A percentile compares a stretch with the other conserved stretches of the same genome.
Conservation (phyloP, 202 grass and related monocot species). For the Dendrocalamus latiflorus region DNA sequence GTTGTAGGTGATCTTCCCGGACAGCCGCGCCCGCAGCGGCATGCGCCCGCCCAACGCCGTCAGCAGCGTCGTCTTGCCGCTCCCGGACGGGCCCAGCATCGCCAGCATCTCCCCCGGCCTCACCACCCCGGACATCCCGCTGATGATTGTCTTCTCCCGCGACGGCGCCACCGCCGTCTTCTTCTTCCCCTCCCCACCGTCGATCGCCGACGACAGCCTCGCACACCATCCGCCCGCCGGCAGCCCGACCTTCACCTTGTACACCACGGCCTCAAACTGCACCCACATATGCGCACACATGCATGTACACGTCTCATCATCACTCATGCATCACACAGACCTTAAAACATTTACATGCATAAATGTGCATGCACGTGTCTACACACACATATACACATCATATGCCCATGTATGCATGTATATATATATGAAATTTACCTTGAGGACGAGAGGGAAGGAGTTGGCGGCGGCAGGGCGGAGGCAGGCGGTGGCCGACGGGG, state of each 20-base stretch:
- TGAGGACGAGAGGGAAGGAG: conserved; percentile 64
- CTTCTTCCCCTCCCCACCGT: neutral
- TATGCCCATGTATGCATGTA: neutral
- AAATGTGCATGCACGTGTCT: neutral
- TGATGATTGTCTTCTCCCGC: conserved; percentile 79
- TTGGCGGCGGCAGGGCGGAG: conserved; percentile 37
- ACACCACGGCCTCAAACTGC: conserved; percentile 89
- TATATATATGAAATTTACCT: conserved; percentile 44
- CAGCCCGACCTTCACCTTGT: conserved; percentile 62
- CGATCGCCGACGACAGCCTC: neutral
- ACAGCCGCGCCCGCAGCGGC: conserved; percentile 24
- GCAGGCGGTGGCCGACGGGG: conserved; percentile 1
- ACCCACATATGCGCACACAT: neutral
- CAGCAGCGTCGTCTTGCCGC: conserved; percentile 96
- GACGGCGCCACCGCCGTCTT: neutral
- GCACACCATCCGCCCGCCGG: conserved; percentile 30
- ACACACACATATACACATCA: neutral
- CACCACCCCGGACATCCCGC: conserved; percentile 78
- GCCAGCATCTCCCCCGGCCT: conserved; percentile 92
- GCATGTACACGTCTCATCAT: neutral
- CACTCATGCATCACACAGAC: too few relatives aligned
- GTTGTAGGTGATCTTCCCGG: conserved; percentile 95
- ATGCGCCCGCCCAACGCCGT: conserved; percentile 67
- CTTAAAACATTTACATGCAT: too few relatives aligned
- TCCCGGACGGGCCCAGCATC: conserved; percentile 92